Conservation (phyloP, 495 filamentous ascomycete genomes). For the Podospora pseudopauciseta region DNA sequence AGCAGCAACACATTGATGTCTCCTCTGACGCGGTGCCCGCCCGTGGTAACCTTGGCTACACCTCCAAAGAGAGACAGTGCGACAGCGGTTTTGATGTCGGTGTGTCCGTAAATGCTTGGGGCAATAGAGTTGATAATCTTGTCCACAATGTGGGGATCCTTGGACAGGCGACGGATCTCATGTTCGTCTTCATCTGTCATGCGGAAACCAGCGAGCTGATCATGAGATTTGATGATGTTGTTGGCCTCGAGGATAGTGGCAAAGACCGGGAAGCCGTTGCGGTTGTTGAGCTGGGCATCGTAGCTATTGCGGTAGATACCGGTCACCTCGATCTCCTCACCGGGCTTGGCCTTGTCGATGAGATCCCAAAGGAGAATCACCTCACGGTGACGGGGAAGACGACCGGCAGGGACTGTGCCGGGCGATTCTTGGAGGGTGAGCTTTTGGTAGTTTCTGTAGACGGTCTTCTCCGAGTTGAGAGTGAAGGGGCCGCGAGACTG, state of each 20-base stretch:
- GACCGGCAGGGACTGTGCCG: conserved; percentile 93
- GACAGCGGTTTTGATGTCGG: conserved; percentile 95
- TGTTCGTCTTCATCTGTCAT: conserved; percentile 95
- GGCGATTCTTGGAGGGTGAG: conserved; percentile 96
- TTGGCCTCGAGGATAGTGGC: conserved; percentile 97
- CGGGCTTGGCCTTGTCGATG: conserved; percentile 94
- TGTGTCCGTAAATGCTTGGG: conserved; percentile 95
- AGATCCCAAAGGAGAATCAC: conserved; percentile 96
- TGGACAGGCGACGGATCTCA: conserved; percentile 77
- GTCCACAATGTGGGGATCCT: conserved; percentile 89
- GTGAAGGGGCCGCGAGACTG: conserved; percentile 95
- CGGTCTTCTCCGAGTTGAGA: conserved; percentile 93
- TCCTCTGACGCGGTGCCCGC: conserved; percentile 85
- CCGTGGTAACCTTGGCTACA: conserved; percentile 83
- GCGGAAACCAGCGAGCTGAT: conserved; percentile 95
- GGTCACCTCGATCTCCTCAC: conserved; percentile 95
- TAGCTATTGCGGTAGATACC: conserved; percentile 99
- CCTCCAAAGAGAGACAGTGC: conserved; percentile 94
- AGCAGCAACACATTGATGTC: conserved; percentile 98
- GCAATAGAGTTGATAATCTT: conserved; percentile 94
- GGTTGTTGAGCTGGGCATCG: conserved; percentile 95
- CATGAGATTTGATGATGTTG: conserved; percentile 93
- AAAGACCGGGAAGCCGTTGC: conserved; percentile 98
- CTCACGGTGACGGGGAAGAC: conserved; percentile 90
- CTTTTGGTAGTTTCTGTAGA: conserved; percentile 99